Conservation (phyloP, 352 stramenopile species). For the Phytophthora pini region DNA sequence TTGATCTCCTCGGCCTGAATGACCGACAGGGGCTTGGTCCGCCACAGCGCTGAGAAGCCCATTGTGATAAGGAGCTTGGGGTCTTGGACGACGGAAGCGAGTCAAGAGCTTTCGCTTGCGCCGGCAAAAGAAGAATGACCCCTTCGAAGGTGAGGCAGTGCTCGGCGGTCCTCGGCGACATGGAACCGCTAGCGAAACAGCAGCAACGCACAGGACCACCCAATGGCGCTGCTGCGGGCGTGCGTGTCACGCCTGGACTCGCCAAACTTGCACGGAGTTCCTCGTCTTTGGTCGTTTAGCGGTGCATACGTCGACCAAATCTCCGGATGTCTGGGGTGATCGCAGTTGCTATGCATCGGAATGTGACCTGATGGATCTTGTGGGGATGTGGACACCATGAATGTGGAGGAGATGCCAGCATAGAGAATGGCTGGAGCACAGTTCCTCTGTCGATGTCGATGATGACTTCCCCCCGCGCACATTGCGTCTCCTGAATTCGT, state of each 20-base stretch:
- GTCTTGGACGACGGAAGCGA: conserved; percentile 3
- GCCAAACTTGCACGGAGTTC: conserved; percentile 9
- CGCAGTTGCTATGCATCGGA: conserved; percentile 21
- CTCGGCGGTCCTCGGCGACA: conserved; percentile 6
- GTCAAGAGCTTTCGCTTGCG: conserved; percentile 6
- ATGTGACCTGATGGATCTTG: conserved; percentile 22
- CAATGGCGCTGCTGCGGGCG: conserved; percentile 17
- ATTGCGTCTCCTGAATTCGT: background rate
- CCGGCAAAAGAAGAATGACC: conserved; percentile 24
- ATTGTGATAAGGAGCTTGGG: conserved; percentile 14
- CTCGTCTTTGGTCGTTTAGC: conserved; percentile 32
- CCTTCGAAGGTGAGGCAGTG: conserved; percentile 11
- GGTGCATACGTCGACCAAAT: conserved; percentile 25
- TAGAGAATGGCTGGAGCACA: conserved; percentile 9
- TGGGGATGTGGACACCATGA: conserved; percentile 10
- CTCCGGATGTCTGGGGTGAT: conserved; percentile 25
- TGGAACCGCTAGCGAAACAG: conserved; percentile 30
- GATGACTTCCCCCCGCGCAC: background rate
- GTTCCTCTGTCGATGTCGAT: background rate
- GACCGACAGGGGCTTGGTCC: conserved; percentile 61
- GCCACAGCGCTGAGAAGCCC: conserved; percentile 41
- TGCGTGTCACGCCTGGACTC: conserved; percentile 25
- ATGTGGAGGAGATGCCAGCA: background rate
- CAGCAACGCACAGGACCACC: conserved; percentile 18
- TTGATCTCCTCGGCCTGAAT: conserved; percentile 62